Evolutionary conservation across 2,329 filamentous ascomycete species (phyloP).

Genomic region (Aspergillus vadensis): DNA sequence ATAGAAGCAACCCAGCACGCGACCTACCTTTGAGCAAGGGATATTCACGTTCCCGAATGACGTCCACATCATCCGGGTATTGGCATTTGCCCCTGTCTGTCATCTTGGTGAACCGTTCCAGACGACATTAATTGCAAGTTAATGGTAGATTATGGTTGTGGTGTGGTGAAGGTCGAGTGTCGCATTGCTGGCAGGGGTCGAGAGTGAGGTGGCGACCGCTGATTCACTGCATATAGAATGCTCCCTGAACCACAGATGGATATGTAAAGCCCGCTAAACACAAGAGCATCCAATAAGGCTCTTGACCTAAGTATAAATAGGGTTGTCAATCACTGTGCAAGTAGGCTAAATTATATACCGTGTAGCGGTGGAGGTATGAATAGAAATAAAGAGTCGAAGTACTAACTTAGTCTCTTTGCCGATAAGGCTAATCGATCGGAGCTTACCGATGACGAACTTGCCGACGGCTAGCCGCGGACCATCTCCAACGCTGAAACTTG

Average conservation of each 20-base stretch:
- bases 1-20: background rate
- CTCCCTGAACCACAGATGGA: background rate
- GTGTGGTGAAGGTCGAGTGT: background rate
- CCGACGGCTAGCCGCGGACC: background rate
- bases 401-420: background rate
- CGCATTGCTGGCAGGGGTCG: background rate
- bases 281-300: too few species aligned
- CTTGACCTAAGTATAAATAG: too few species aligned
- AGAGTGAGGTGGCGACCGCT: conserved; percentile 6
- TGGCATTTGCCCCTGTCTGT: conserved; percentile 19
- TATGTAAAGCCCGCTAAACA: background rate
- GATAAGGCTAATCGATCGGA: conserved; percentile 21
- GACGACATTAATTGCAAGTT: background rate
- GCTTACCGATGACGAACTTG: conserved; percentile 23
- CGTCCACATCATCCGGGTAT: conserved; percentile 50
- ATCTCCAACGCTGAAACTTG: background rate
- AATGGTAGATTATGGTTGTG: background rate
- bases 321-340: background rate
- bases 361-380: background rate
- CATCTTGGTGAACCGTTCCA: background rate
- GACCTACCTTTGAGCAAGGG: conserved; percentile 45
- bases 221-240: background rate
- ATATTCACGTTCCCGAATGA: conserved; percentile 52
- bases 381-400: background rate
- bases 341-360: background rate